phyloP scores from a whole-genome alignment of 805 yeast genomes.

The Teunomyces panamensis region DNA sequence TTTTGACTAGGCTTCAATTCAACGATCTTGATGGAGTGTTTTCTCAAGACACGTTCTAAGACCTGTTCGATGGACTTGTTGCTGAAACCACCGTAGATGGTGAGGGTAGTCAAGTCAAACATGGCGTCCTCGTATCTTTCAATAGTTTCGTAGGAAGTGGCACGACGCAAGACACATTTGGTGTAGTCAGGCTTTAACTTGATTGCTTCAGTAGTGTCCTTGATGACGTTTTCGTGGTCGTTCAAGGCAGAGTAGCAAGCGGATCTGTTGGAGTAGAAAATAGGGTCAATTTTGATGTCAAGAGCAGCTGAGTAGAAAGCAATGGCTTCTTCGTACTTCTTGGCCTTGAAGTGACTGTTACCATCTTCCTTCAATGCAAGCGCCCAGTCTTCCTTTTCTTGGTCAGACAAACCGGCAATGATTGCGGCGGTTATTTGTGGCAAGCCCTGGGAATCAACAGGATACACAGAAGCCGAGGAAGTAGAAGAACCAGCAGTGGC shows the following conservation, averaged over 20 bases:
- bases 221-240: constrained; percentile 78
- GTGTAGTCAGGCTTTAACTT: constrained; percentile 84
- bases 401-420: constrained; percentile 43
- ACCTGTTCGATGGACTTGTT: constrained; percentile 74
- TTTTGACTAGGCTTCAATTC: constrained; percentile 51
- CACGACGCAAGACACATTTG: constrained; percentile 91
- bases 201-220: constrained; percentile 84
- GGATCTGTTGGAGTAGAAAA: constrained; percentile 91
- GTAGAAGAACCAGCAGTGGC: constrained; percentile 17
- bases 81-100: constrained; percentile 79
- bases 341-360: constrained; percentile 68
- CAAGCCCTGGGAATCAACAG: constrained; percentile 54
- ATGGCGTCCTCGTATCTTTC: constrained; percentile 80
- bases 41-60: constrained; percentile 82
- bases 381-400: constrained; percentile 63
- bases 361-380: constrained; percentile 85
- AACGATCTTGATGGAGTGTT: constrained; percentile 72
- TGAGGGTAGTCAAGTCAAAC: constrained; percentile 86
- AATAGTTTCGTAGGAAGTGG: constrained; percentile 82
- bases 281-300: constrained; percentile 73
- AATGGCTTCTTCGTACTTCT: constrained; percentile 73
- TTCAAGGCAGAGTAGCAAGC: constrained; percentile 88
- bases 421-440: constrained; percentile 53
- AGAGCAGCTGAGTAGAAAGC: constrained; percentile 78
- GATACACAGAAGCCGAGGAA: constrained; percentile 34